Evolutionary conservation across 2,329 filamentous ascomycete species (phyloP), one percentile per base, ranked within the genome.

Genomic region (Aureobasidium pullulans): DNA sequence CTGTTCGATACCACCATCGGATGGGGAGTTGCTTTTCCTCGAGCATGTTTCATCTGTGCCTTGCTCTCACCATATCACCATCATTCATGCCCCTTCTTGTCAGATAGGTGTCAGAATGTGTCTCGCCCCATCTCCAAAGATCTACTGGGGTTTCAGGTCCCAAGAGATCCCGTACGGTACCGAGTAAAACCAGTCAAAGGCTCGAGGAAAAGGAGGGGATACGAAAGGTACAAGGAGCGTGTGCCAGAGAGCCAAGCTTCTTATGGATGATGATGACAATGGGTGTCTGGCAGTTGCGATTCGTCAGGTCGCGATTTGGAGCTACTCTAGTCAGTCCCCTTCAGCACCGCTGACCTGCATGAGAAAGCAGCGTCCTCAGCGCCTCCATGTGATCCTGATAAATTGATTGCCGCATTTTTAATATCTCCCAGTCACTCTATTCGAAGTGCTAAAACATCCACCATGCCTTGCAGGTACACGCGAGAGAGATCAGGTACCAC

Each of bases 181-280:
- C 49, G 37, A 37, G 34, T 50, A 37, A 50, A 28, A 9, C 13
- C 16, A 36, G 46, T 28, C 34, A 29, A 40, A 16, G 39, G 34
- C 23, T 29, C 36, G 16, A 34, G 36, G 19, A 40, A 34, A 29
- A 54, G 50, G 31, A 43, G 39, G 50, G 39, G 50, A 32, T 54
- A 54, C 50, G 28, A 53, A 32, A 54, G 50, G 50, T 54, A 54
- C 50, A 54, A 54, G 40, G 50, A 49, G 47, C 31, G 46, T 49
- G 46, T 49, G 46, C 31, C 46, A 36, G 28, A 19, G 23, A 54
- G 50, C 50, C 50, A 54, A 54, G 50, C 50, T 54, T 54, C 39
- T 43, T 42, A 54, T 23, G 39, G 50, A 48, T 19, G 46, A 48
- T 34, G 46, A 48, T 54, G 37, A 54, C n/a, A 36, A 6, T 40